These are phyloP conservation scores for Cryptococcus amylolentus DNA, from an alignment of 1,284 basidiomycete species.

Conservation along the genomic window DNA sequence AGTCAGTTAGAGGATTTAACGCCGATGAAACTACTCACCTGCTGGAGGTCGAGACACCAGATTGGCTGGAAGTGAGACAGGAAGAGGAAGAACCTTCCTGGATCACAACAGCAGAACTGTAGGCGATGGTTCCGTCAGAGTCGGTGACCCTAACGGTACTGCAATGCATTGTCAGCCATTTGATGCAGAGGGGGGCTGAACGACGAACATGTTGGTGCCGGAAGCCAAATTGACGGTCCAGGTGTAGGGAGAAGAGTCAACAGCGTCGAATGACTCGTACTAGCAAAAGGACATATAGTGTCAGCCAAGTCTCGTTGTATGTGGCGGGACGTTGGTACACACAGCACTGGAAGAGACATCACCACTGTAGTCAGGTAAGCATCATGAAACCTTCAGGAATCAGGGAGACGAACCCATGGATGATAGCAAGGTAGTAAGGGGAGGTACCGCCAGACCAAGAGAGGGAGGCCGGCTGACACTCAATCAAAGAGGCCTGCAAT, in stretches of 20 bases:
- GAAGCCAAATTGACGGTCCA: conserved; percentile 61
- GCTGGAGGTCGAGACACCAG: not conserved
- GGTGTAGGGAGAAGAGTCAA: conserved; percentile 54
- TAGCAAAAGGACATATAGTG: not conserved
- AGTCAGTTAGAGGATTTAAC: not conserved
- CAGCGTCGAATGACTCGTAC: conserved; percentile 59
- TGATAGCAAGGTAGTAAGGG: conserved; percentile 61
- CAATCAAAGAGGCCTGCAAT: conserved; percentile 30
- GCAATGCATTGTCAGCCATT: not conserved
- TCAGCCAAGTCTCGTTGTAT: not conserved
- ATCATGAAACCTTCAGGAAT: too few relatives aligned
- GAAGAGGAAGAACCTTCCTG: conserved; percentile 48
- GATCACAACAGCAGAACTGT: conserved; percentile 59
- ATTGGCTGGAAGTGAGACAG: conserved; percentile 24
- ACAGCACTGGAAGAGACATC: conserved; percentile 59
- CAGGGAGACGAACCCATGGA: conserved; percentile 46
- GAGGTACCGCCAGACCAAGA: conserved; percentile 57
- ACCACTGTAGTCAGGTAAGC: conserved; percentile 54
- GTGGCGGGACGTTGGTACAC: conserved; percentile 30
- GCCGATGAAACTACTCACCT: not conserved
- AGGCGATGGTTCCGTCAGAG: conserved; percentile 57
- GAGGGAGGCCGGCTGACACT: conserved; percentile 49
- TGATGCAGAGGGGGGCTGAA: not conserved
- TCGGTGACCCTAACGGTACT: conserved; percentile 52
- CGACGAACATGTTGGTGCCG: conserved; percentile 59